Evolutionary conservation across 2,329 filamentous ascomycete species (phyloP).

Genomic region (Basipetospora chlamydospora): DNA sequence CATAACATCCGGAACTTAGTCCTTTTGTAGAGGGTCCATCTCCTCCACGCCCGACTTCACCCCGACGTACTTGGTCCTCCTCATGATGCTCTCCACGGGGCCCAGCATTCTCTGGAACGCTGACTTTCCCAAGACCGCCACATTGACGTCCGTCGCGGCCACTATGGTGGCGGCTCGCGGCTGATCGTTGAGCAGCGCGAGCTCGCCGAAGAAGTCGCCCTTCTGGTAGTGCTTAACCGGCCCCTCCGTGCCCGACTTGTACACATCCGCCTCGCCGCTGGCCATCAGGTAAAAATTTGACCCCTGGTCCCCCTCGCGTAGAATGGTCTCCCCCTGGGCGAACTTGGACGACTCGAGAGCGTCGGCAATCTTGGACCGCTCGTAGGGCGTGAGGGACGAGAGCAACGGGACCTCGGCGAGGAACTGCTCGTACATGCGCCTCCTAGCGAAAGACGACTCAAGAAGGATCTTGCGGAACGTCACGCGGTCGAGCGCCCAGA

Average conservation of each 20-base stretch:
- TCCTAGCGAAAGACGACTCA: conserved; percentile 91
- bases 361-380: conserved; percentile 94
- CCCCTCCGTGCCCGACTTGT: conserved; percentile 56
- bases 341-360: conserved; percentile 86
- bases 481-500: conserved; percentile 90
- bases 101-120: conserved; percentile 89
- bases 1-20: no score
- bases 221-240: conserved; percentile 72
- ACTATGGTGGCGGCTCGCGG: conserved; percentile 83
- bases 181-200: conserved; percentile 84
- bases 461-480: conserved; percentile 97
- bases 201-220: conserved; percentile 93
- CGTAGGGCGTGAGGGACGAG: conserved; percentile 71
- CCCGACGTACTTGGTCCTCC: conserved; percentile 53
- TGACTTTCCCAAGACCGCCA: conserved; percentile 81
- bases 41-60: conserved; percentile 49
- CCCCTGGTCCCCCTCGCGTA: conserved; percentile 80
- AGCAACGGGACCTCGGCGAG: conserved; percentile 85
- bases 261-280: conserved; percentile 72
- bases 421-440: conserved; percentile 95
- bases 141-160: conserved; percentile 75
- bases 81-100: conserved; percentile 87
- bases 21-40: conserved; percentile 47
- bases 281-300: conserved; percentile 88
- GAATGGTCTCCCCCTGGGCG: conserved; percentile 65